Percentiles rank a stretch among this genome's conserved stretches.
These are phyloP conservation scores for Apophysomyces variabilis DNA, from an alignment of 371 early-diverging fungal species.

Conservation along the genomic window DNA sequence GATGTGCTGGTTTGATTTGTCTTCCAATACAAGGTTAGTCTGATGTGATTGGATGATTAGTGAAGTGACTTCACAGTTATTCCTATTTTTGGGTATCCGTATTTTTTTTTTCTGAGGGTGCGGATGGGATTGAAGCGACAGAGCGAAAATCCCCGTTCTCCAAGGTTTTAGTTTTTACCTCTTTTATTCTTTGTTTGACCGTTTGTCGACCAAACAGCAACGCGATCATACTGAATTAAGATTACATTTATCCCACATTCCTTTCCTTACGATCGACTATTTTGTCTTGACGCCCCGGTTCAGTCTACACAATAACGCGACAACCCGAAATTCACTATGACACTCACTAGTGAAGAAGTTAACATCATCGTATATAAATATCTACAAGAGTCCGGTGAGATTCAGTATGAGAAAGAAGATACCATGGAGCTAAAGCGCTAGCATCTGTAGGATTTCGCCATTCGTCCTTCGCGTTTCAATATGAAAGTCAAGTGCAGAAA, in stretches of 20 bases:
- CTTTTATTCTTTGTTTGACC: not conserved
- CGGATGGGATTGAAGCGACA: constrained; percentile 2
- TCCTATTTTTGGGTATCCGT: not conserved
- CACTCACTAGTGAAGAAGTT: constrained; percentile 89
- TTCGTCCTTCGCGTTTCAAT: constrained; percentile 87
- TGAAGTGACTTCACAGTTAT: not conserved
- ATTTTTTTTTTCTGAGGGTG: constrained; percentile 4
- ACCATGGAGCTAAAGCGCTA: not conserved
- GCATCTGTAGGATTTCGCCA: constrained; percentile 81
- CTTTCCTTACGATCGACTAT: constrained; percentile 11
- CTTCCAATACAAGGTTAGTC: not conserved
- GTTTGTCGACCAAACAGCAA: constrained; percentile 4
- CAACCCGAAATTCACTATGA: constrained; percentile 46
- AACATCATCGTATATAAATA: constrained; percentile 94
- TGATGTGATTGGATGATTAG: not conserved
- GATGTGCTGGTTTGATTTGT: not conserved
- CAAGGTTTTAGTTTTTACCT: not conserved
- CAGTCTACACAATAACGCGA: constrained; percentile 1
- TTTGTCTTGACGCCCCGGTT: constrained; percentile 4
- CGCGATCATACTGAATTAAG: constrained; percentile 4
- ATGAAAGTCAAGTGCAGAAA: constrained; percentile 84
- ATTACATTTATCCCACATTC: not conserved
- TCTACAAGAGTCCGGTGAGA: constrained; percentile 87
- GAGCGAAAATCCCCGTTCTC: constrained; percentile 8
- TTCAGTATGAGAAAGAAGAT: constrained; percentile 11